These are phyloP conservation scores for Pisolithus microcarpus DNA, from an alignment of 768 basidiomycete species.

Conservation along the genomic window DNA sequence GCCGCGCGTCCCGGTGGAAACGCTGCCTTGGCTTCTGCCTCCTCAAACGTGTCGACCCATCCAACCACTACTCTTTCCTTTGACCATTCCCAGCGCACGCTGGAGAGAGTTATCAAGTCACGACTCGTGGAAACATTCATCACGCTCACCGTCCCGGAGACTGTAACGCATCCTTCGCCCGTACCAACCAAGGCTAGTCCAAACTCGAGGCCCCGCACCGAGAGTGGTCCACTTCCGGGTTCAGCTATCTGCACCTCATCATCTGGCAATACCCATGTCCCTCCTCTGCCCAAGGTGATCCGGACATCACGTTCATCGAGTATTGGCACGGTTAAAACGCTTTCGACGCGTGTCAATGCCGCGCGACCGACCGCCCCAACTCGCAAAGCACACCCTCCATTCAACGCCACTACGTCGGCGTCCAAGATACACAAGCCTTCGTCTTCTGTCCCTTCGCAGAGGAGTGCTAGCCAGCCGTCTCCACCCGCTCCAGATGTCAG, in stretches of 20 bases:
- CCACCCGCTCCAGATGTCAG: conserved; percentile 11
- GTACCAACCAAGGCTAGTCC: conserved; percentile 22
- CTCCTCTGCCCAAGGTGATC: conserved; percentile 10
- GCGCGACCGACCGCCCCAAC: conserved; percentile 9
- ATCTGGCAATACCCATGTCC: conserved; percentile 1
- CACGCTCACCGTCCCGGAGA: conserved; percentile 40
- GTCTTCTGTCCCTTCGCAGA: conserved; percentile 20
- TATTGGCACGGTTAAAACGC: conserved; percentile 13
- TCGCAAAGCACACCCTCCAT: conserved; percentile 11
- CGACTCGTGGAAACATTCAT: conserved; percentile 76
- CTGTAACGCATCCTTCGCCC: conserved; percentile 14
- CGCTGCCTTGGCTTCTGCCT: conserved; percentile 5
- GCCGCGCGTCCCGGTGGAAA: conserved; percentile 36
- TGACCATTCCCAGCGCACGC: conserved; percentile 57
- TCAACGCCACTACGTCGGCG: conserved; percentile 11
- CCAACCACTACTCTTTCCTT: conserved; percentile 32
- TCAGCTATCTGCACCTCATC: neutral
- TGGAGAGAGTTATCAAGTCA: conserved; percentile 66
- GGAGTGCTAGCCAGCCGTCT: conserved; percentile 19
- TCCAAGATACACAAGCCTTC: conserved; percentile 18
- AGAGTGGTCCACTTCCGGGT: conserved; percentile 18
- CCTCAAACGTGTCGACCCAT: conserved; percentile 11
- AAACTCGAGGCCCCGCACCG: conserved; percentile 17
- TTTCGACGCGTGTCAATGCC: conserved; percentile 4
- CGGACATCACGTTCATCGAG: conserved; percentile 11